Evolutionary conservation across 768 basidiomycete genomes (phyloP), one percentile per base, ranked within the genome.

Genomic region (Podaxis sp.): DNA sequence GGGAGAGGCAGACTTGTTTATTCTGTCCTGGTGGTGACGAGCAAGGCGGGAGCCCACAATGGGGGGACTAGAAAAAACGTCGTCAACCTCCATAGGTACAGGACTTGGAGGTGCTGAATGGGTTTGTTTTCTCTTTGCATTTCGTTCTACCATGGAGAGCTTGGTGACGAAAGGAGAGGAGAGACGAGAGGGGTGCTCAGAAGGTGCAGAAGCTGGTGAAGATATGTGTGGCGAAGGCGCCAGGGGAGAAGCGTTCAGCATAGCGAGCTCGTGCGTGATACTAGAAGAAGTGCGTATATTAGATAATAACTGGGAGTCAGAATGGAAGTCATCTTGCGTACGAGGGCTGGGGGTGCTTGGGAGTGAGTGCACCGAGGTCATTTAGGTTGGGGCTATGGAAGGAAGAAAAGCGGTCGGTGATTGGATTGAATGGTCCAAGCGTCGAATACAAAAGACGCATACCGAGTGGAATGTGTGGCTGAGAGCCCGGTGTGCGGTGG

Each of bases 101-200:
- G 62, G 66, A 17, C 40, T 53, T 41, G 53, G 13, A 44, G 63
- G 61, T 20, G 65, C 58, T 10, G 58, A 51, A 0, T 54, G 46
- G 37, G 64, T 58, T 44, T 65, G 65, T 28, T 62, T 55, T 48
- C 72, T 74, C 26, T 56, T 62, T 20, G 62, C 44, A 40, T 38
- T 56, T 53, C 66, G 67, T 26, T 75, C 74, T 6, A 65, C 67
- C 36, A 76, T 69, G 40, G 72, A 69, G 36, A 77, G 65, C 62
- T 79, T 78, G 36, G 74, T 78, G 68, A 78, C 74, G 67, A 83
- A 83, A 5, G 82, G 82, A 22, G 82, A 83, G 2, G 82, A 82
- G 30, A 83, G 70, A 15, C 72, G 69, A 17, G 76, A 72, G 48
- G 74, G 70, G 22, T 68, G 71, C 30, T 72, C 71, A 17, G 72